Conservation (phyloP, 768 basidiomycete species). For the Mycena indigotica region DNA sequence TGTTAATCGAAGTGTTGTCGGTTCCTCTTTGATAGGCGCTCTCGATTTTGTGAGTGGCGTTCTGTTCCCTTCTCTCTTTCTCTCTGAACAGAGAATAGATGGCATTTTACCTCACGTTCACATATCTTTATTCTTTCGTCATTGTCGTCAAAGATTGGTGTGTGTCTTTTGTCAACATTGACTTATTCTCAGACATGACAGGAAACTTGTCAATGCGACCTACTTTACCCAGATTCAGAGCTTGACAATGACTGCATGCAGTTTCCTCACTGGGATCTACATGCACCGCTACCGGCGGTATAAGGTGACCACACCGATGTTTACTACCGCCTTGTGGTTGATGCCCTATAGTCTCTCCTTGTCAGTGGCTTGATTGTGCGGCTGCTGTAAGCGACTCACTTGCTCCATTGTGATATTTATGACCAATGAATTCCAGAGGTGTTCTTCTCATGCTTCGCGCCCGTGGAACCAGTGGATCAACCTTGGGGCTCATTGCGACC, state of each 20-base stretch:
- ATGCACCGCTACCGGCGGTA: slow-evolving; percentile 57
- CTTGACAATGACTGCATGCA: slow-evolving; percentile 63
- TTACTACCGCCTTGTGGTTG: neutral
- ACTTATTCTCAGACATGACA: slow-evolving; percentile 25
- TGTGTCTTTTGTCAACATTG: neutral
- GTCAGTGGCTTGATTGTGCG: slow-evolving; percentile 61
- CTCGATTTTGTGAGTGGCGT: slow-evolving; percentile 56
- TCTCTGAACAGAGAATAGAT: slow-evolving; percentile 35
- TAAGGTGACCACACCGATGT: slow-evolving; percentile 41
- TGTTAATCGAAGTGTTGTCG: slow-evolving; percentile 57
- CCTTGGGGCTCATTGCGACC: slow-evolving; percentile 60
- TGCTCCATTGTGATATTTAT: neutral
- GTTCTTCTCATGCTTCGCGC: slow-evolving; percentile 73
- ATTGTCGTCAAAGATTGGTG: slow-evolving; percentile 54
- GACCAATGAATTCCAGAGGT: slow-evolving; percentile 39
- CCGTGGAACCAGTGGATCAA: slow-evolving; percentile 58
- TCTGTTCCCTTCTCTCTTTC: neutral
- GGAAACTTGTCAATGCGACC: slow-evolving; percentile 56
- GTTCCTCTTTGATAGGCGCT: slow-evolving; percentile 62
- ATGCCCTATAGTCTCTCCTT: slow-evolving; percentile 41
- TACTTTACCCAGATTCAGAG: slow-evolving; percentile 68
- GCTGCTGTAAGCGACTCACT: slow-evolving; percentile 39
- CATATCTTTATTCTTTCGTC: slow-evolving; percentile 75
- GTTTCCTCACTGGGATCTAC: slow-evolving; percentile 56
- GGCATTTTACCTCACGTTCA: slow-evolving; percentile 69